Evolutionary conservation across 371 early-diverging fungal species (phyloP), one percentile per base, ranked within the genome.

Genomic region (Syncephalastrum contaminatum): DNA sequence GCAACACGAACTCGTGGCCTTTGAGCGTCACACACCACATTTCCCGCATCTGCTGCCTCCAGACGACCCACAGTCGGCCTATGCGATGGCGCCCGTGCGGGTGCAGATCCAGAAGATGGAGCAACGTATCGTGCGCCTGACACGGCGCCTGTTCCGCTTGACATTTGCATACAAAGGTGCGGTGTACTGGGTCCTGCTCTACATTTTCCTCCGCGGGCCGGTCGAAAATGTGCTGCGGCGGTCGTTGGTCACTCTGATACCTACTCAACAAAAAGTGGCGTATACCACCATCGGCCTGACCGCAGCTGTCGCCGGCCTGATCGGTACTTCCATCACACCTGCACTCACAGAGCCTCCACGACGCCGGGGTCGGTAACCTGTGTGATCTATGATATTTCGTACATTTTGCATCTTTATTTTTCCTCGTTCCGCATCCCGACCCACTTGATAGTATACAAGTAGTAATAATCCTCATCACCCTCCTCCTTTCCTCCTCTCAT

Each of bases 141-240:
- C 73, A 15, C 58, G 75, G 14, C 59, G 58, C 13, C 43, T 75
- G 4, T 75, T 75, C 40, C 64, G 59, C 14, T 42, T 65, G 7
- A 67, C 75, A 13, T 75, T 75, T 59, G 67, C 69, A n/a, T 69
- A 75, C 48, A 66, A 75, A 42, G 75, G 75, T 1, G 69, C 71
- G 1, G 20, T 75, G 13, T 75, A 75, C 44, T 75, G 76, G 76
- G 44, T 75, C 4, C 22, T 75, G 19, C 43, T 75, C 0, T 75
- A 75, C 41, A 54, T 72, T 15, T 64, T 75, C 27, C 43, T 75
- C 12, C 62, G 76, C 21, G 76, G 76, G 1, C 76, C 76, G 4
- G 69, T 72, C 3, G 76, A 75, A 43, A 59, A 64, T 30, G 63
- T 53, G 8, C 21, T 75, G 4, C 58, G 63, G 27, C 66, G 62